Conservation (phyloP, 2,329 filamentous ascomycete genomes). For the Exutisphaerella laricina region DNA sequence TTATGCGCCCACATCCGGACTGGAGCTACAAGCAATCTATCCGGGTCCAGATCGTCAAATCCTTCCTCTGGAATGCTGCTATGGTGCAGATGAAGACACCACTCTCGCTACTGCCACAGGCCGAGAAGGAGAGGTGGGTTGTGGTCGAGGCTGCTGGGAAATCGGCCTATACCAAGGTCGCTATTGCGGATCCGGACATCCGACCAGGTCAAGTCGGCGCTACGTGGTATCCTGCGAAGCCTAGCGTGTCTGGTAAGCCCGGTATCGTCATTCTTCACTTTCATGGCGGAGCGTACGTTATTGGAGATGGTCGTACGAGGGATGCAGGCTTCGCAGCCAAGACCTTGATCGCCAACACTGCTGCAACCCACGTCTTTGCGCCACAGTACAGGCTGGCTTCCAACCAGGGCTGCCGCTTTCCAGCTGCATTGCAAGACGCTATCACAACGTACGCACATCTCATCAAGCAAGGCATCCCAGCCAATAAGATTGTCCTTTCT, state of each 20-base stretch:
- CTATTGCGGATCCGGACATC: constrained; percentile 31
- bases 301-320: constrained; percentile 38
- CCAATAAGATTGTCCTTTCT: constrained; percentile 40
- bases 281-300: constrained; percentile 47
- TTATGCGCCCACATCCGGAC: constrained; percentile 36
- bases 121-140: constrained; percentile 38
- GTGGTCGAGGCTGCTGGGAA: constrained; percentile 20
- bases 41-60: constrained; percentile 31
- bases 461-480: constrained; percentile 36
- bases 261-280: constrained; percentile 42
- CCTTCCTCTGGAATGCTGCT: constrained; percentile 32
- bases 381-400: constrained; percentile 47
- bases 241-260: constrained; percentile 11
- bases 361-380: constrained; percentile 38
- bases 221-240: constrained; percentile 38
- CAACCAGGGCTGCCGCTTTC: constrained; percentile 43
- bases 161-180: constrained; percentile 14
- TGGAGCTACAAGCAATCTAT: constrained; percentile 40
- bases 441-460: constrained; percentile 46
- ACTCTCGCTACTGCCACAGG: constrained; percentile 32
- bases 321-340: constrained; percentile 33
- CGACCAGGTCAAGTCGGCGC: constrained; percentile 37
- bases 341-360: constrained; percentile 32
- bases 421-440: constrained; percentile 47
- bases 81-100: constrained; percentile 28